Percentiles rank a stretch among this genome's conserved stretches.
These are phyloP conservation scores for Apiospora hydei DNA, from an alignment of 2,329 filamentous ascomycete species.

Conservation along the genomic window DNA sequence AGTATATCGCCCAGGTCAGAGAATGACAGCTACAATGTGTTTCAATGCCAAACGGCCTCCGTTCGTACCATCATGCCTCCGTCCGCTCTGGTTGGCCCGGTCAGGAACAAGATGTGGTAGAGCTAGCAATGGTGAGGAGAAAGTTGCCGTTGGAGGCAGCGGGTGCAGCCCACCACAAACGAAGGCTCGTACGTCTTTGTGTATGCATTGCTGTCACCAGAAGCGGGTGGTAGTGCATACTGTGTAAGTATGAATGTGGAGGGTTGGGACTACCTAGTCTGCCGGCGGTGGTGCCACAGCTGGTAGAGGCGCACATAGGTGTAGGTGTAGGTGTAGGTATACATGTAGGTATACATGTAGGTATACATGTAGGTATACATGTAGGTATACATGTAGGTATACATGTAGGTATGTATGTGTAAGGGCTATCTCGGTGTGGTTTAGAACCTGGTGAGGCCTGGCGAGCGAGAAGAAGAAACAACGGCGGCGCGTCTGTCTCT, in stretches of 20 bases:
- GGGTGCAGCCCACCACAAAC: slow-evolving; percentile 20
- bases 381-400: background rate
- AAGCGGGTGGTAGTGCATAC: slow-evolving; percentile 1
- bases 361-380: background rate
- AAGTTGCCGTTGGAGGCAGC: slow-evolving; percentile 10
- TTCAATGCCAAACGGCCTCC: background rate
- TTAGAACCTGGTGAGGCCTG: background rate
- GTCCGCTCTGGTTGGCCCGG: slow-evolving; percentile 10
- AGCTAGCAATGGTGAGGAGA: slow-evolving; percentile 17
- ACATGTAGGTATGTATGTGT: background rate
- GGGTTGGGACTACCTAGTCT: background rate
- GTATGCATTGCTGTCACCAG: slow-evolving; percentile 2
- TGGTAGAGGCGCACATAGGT: background rate
- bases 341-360: background rate
- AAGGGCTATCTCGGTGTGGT: slow-evolving; percentile 8
- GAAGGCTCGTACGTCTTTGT: slow-evolving; percentile 11
- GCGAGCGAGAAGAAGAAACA: background rate
- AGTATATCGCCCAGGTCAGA: background rate
- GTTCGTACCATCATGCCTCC: background rate
- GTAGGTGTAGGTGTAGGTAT: background rate
- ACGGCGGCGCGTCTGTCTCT: background rate
- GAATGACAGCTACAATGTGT: background rate
- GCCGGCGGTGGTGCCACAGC: background rate
- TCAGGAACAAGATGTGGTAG: background rate
- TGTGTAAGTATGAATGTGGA: slow-evolving; percentile 2